Base-by-base conservation (phyloP, 116 monocot genomes). In the Thalassia testudinum region DNA sequence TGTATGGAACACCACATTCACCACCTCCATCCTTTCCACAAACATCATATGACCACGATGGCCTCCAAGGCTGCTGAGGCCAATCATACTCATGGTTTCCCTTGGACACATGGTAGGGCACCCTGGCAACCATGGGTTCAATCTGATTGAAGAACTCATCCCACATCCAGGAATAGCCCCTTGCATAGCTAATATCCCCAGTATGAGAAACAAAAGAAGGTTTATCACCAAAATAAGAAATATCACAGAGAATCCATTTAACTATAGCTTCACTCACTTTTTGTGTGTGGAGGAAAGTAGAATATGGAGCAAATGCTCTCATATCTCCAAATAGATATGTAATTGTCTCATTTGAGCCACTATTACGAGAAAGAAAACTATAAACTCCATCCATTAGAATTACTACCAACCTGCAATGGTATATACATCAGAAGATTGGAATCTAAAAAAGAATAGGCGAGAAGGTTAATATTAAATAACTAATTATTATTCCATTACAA, bases 11-110 rank as follows among this genome's bases (percentile, higher is more conserved):
- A 42, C 95, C 95, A 70, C 95, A 95, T 72, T 95, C 95, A 17
- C 95, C 95, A 55, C 95, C 95, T 34, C 95, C 88, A 62, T 95
- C 95, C 24, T 48, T 88, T 20, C 76, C 76, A 63, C 81, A 95
- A 2, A 63, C 61, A 60, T 61, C 53, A 26, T 26, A 71, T 34
- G 88, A 49, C 95, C 95, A 95, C 21, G 56, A 58, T 42, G 95
- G 95, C 56, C 50, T 80, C 95, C 95, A 95, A 49, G 95, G 95
- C 69, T 93, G 93, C 19, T 27, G 49, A 29, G 81, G 93, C 93
- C 93, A 93, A 55, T 95, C 95, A 67, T 95, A 95, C 68, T 95
- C 95, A 47, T 95, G 88, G 48, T 95, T 95, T 14, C 95, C 95
- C 37, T 88, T 88, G 58, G 78, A 81, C 17, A 95, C 95, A 58